A percentile compares a stretch with the other conserved stretches of the same genome.
Evolutionary conservation across 495 filamentous ascomycete genomes (phyloP).

Genomic region (Cercophora sp.): DNA sequence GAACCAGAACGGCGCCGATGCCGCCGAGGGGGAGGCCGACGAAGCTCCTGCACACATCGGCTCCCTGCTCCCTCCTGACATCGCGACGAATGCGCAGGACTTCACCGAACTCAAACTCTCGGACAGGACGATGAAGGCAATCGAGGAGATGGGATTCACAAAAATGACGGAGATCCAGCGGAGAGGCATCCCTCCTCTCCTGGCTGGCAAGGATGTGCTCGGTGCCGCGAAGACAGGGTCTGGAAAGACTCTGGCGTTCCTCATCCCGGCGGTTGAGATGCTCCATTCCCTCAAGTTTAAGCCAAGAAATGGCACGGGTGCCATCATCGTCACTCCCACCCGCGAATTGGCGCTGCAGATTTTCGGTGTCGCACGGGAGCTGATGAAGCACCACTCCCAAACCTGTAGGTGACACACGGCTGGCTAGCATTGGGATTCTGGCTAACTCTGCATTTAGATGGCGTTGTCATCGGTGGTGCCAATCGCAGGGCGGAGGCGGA

Average conservation of each 20-base stretch:
- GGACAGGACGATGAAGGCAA: slow-evolving; percentile 80
- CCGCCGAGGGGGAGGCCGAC: slow-evolving; percentile 24
- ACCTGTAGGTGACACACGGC: slow-evolving; percentile 55
- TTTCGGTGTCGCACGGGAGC: slow-evolving; percentile 88
- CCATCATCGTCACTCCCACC: slow-evolving; percentile 80
- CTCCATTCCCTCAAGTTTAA: slow-evolving; percentile 86
- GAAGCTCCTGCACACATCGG: slow-evolving; percentile 22
- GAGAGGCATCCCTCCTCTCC: slow-evolving; percentile 77
- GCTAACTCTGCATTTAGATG: slow-evolving; percentile 56
- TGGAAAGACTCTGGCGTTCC: slow-evolving; percentile 91
- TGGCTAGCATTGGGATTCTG: too few relatives aligned
- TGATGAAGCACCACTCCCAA: slow-evolving; percentile 75
- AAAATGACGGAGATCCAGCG: slow-evolving; percentile 96
- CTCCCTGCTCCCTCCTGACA: slow-evolving; percentile 27
- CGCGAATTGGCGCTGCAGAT: slow-evolving; percentile 94
- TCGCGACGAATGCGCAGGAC: slow-evolving; percentile 32
- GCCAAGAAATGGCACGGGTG: slow-evolving; percentile 69
- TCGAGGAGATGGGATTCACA: slow-evolving; percentile 86
- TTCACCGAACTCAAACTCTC: slow-evolving; percentile 86
- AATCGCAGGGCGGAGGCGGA: slow-evolving; percentile 89
- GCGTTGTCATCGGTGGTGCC: slow-evolving; percentile 93
- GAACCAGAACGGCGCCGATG: slow-evolving; percentile 23
- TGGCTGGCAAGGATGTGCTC: slow-evolving; percentile 89
- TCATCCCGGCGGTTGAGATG: slow-evolving; percentile 96
- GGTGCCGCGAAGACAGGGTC: slow-evolving; percentile 96